Evolutionary conservation across 106 monocot genomes (phyloP).

Genomic region (Triglochin maritima): DNA sequence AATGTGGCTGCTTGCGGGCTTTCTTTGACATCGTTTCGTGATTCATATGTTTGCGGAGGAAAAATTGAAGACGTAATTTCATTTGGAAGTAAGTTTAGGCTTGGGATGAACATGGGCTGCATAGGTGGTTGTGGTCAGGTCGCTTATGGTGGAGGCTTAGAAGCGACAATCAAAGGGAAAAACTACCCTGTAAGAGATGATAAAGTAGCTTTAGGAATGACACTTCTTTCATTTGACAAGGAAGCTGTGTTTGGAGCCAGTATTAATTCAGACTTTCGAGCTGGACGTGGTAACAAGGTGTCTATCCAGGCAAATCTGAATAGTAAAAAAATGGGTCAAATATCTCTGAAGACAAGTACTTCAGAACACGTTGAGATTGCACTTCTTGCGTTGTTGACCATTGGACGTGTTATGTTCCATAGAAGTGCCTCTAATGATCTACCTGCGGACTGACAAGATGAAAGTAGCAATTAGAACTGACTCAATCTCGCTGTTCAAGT

Average conservation of each 20-base stretch:
- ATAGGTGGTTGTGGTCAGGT: constrained; percentile 37
- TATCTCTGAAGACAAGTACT: constrained; percentile 41
- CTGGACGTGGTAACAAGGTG: constrained; percentile 31
- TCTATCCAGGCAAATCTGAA: constrained; percentile 62
- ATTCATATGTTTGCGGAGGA: constrained; percentile 35
- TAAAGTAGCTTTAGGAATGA: constrained; percentile 28
- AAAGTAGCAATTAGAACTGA: too few species aligned
- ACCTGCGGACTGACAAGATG: too few species aligned
- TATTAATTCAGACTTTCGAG: constrained; percentile 55
- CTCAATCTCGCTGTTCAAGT: too few species aligned
- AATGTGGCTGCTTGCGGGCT: constrained; percentile 34
- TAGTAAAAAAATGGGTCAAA: constrained; percentile 47
- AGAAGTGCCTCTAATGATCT: constrained; percentile 17
- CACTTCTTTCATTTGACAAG: constrained; percentile 49
- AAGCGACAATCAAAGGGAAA: constrained; percentile 47
- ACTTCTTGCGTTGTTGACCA: constrained; percentile 36
- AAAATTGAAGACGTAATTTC: constrained; percentile 67
- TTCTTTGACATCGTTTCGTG: constrained; percentile 49
- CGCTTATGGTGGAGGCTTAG: constrained; percentile 59
- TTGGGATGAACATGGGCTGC: constrained; percentile 37
- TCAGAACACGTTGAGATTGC: constrained; percentile 49
- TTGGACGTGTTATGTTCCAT: constrained; percentile 36
- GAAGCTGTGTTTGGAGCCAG: constrained; percentile 57
- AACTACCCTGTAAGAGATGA: constrained; percentile 86
- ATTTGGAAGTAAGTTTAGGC: constrained; percentile 37